Percentiles rank a stretch among this genome's conserved stretches.
These are phyloP conservation scores for Ogataea methylovora DNA, from an alignment of 805 yeast species.

Conservation along the genomic window DNA sequence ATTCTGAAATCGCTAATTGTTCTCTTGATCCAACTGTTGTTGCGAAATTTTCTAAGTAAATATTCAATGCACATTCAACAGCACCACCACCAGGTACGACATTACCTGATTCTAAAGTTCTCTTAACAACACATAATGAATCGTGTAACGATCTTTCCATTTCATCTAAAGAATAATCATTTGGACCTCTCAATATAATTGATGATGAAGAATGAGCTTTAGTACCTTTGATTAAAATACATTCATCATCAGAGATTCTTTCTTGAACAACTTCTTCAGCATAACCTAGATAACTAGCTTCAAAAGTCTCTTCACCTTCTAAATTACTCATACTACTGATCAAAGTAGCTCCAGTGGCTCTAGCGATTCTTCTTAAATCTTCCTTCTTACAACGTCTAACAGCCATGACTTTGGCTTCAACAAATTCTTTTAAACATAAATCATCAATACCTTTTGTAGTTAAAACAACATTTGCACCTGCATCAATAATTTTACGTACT, in stretches of 20 bases:
- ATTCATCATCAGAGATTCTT: conserved; percentile 91
- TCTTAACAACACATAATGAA: conserved; percentile 87
- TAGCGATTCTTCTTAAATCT: conserved; percentile 91
- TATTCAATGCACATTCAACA: conserved; percentile 94
- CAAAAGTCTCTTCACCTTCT: conserved; percentile 94
- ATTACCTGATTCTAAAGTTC: conserved; percentile 88
- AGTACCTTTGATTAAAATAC: conserved; percentile 86
- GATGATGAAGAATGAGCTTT: conserved; percentile 88
- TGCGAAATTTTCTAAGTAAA: conserved; percentile 93
- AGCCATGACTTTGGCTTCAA: conserved; percentile 88
- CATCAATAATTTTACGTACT: conserved; percentile 67
- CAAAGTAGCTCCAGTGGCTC: conserved; percentile 96
- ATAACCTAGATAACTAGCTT: conserved; percentile 71
- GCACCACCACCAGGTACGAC: conserved; percentile 99
- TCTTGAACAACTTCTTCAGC: conserved; percentile 92
- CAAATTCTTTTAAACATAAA: conserved; percentile 82
- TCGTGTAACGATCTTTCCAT: conserved; percentile 98
- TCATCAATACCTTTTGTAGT: conserved; percentile 96
- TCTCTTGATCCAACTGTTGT: conserved; percentile 97
- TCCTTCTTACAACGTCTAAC: conserved; percentile 96
- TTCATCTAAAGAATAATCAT: conserved; percentile 92
- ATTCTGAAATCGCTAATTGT: conserved; percentile 96
- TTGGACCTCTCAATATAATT: conserved; percentile 90
- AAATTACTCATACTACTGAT: conserved; percentile 82
- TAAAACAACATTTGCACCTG: conserved; percentile 90